Conservation (phyloP, 768 basidiomycete genomes). For the Suillus ampliporus region DNA sequence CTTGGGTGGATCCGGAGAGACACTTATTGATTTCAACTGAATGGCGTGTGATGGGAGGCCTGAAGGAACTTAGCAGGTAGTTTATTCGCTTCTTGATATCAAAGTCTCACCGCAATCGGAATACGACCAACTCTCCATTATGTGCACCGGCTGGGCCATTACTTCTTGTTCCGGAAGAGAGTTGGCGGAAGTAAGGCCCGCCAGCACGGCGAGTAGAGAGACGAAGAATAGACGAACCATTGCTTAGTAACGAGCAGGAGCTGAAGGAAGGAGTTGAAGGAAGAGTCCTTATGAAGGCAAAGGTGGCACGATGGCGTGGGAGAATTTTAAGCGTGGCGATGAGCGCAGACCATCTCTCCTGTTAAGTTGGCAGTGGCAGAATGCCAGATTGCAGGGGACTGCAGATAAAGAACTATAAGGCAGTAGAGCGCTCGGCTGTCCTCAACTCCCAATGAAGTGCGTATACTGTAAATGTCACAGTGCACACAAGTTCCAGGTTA, state of each 20-base stretch:
- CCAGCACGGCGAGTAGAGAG: slow-evolving; percentile 36
- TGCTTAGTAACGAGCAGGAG: slow-evolving; percentile 17
- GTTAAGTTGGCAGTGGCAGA: too few relatives aligned
- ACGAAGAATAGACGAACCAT: slow-evolving; percentile 37
- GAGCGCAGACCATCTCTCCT: too few relatives aligned
- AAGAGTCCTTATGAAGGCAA: slow-evolving; percentile 31
- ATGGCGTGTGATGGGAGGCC: slow-evolving; percentile 53
- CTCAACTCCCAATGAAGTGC: too few relatives aligned
- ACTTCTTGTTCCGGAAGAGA: slow-evolving; percentile 36
- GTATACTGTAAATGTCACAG: too few relatives aligned
- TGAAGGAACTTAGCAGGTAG: slow-evolving; percentile 32
- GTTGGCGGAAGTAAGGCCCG: slow-evolving; percentile 29
- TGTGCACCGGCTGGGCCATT: slow-evolving; percentile 34
- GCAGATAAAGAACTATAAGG: too few relatives aligned
- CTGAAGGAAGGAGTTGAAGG: slow-evolving; percentile 10
- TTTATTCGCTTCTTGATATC: slow-evolving; percentile 4
- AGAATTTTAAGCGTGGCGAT: slow-evolving; percentile 13
- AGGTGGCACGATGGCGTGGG: slow-evolving; percentile 27
- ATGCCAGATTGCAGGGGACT: too few relatives aligned
- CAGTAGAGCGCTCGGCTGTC: too few relatives aligned
- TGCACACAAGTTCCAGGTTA: too few relatives aligned
- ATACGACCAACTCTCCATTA: slow-evolving; percentile 66
- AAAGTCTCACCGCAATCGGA: slow-evolving; percentile 71
- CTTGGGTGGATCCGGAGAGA: slow-evolving; percentile 88
- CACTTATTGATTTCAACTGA: slow-evolving; percentile 69